Evolutionary conservation across 78 protist genomes (phyloP).

Genomic region (Chrysochromulina parva): DNA sequence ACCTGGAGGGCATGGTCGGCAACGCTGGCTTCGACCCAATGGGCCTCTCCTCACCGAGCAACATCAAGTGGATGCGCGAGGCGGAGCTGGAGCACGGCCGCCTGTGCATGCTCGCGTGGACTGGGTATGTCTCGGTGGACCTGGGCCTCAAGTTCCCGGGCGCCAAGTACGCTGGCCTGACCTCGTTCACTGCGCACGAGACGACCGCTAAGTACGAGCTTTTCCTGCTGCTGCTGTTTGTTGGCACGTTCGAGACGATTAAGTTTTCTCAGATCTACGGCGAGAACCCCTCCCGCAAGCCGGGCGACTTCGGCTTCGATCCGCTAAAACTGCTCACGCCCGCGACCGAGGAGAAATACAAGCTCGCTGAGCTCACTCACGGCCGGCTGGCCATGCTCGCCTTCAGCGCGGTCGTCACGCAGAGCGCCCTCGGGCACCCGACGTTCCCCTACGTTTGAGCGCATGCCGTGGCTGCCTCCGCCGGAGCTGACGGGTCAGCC

Average conservation of each 20-base stretch:
- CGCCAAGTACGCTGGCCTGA: background rate
- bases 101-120: slow-evolving; percentile 29
- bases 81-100: slow-evolving; percentile 56
- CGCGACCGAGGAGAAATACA: background rate
- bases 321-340: slow-evolving; percentile 28
- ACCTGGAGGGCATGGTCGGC: slow-evolving; percentile 29
- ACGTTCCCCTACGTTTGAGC: background rate
- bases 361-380: slow-evolving; percentile 42
- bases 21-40: slow-evolving; percentile 47
- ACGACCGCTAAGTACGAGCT: background rate
- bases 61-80: slow-evolving; percentile 48
- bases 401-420: slow-evolving; percentile 27
- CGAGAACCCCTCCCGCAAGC: background rate
- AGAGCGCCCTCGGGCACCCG: background rate
- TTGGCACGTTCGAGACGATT: slow-evolving; percentile 1
- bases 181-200: background rate
- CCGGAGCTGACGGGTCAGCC: no score
- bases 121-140: slow-evolving; percentile 12
- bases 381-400: slow-evolving; percentile 50
- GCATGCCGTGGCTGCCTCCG: no score
- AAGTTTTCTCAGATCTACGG: no score
- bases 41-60: background rate
- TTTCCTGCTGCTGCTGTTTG: background rate
- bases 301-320: slow-evolving; percentile 50
- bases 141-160: background rate